Percentiles rank a stretch among this genome's conserved stretches.
Conservation (phyloP, 1,284 basidiomycete species). For the Polyporus tsugae region DNA sequence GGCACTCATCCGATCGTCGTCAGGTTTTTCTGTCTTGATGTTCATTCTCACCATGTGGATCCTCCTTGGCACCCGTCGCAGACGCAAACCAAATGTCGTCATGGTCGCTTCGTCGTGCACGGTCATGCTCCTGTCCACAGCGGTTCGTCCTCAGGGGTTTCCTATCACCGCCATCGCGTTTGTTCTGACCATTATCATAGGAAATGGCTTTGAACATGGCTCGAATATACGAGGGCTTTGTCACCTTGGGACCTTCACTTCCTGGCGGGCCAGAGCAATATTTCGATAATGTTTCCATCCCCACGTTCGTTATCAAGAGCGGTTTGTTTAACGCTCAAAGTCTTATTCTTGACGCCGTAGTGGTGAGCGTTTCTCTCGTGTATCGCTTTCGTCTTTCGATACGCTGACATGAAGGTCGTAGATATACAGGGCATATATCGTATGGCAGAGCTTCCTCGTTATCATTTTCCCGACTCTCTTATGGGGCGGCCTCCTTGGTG, state of each 20-base stretch:
- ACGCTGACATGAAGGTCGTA: conserved; percentile 12
- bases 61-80: conserved; percentile 29
- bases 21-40: conserved; percentile 38
- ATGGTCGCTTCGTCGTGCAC: conserved; percentile 20
- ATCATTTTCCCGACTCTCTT: conserved; percentile 36
- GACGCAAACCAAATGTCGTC: conserved; percentile 25
- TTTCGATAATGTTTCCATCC: conserved; percentile 38
- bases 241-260: conserved; percentile 19
- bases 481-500: conserved; percentile 36
- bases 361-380: conserved; percentile 34
- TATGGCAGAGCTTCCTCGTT: conserved; percentile 38
- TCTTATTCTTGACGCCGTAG: conserved; percentile 43
- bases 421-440: conserved; percentile 42
- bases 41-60: conserved; percentile 37
- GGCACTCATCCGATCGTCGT: neutral
- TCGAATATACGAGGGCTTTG: conserved; percentile 32
- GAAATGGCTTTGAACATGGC: conserved; percentile 35
- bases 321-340: conserved; percentile 44
- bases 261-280: conserved; percentile 29
- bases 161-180: neutral
- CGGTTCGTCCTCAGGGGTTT: conserved; percentile 24
- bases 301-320: conserved; percentile 39
- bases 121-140: conserved; percentile 36
- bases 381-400: neutral
- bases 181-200: conserved; percentile 14